Evolutionary conservation across 441 rosid species (phyloP).

Genomic region (Codiaeum variegatum): DNA sequence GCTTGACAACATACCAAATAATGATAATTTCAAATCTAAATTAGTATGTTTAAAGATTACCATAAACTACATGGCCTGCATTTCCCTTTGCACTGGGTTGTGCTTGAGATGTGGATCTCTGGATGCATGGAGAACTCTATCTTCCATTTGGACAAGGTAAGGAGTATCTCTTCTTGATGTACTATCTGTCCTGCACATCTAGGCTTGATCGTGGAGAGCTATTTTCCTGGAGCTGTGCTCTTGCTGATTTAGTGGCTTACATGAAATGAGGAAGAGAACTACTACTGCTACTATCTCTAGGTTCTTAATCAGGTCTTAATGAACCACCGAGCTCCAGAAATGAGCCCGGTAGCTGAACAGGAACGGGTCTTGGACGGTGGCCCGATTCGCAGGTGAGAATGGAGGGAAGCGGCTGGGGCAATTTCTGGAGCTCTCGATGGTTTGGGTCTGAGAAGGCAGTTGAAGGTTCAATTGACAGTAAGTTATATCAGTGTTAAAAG

Average conservation of each 20-base stretch:
- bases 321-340: too few relatives aligned
- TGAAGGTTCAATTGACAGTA: too few relatives aligned
- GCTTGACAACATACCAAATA: too few relatives aligned
- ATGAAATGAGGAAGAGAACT: conserved; percentile 82
- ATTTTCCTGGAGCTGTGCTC: conserved; percentile 71
- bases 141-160: conserved; percentile 81
- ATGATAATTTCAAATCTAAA: too few relatives aligned
- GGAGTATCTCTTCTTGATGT: conserved; percentile 80
- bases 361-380: too few relatives aligned
- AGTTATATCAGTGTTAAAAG: too few relatives aligned
- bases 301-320: conserved; percentile 49
- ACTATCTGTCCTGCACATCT: conserved; percentile 76
- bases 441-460: too few relatives aligned
- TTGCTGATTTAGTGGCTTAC: conserved; percentile 94
- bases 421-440: too few relatives aligned
- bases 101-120: conserved; percentile 56
- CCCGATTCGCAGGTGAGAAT: too few relatives aligned
- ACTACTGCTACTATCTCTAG: conserved; percentile 61
- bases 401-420: too few relatives aligned
- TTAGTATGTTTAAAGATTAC: conserved; percentile 32
- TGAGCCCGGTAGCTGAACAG: too few relatives aligned
- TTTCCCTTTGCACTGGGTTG: conserved; percentile 65
- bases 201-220: conserved; percentile 96
- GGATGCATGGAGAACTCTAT: conserved; percentile 82
- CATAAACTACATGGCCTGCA: conserved; percentile 31